These are phyloP conservation scores for Umbilicaria muhlenbergii DNA, from an alignment of 495 filamentous ascomycete species.

Conservation along the genomic window DNA sequence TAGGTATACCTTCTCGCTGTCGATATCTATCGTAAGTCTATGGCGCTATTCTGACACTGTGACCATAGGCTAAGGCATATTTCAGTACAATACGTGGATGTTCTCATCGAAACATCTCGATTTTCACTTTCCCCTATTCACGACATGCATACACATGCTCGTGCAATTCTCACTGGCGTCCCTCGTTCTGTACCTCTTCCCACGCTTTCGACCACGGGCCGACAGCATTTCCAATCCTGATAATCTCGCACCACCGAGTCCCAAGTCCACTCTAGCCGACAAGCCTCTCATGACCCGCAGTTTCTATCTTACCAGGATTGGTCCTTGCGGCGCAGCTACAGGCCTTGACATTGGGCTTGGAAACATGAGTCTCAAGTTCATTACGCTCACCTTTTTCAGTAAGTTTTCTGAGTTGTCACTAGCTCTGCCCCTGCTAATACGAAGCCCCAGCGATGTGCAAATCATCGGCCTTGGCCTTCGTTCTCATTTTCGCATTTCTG, in stretches of 20 bases:
- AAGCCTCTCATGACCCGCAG: conserved; percentile 74
- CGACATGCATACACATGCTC: conserved; percentile 87
- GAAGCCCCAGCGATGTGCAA: conserved; percentile 76
- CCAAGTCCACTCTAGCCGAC: conserved; percentile 32
- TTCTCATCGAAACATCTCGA: conserved; percentile 72
- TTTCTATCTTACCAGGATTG: conserved; percentile 87
- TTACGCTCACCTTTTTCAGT: conserved; percentile 94
- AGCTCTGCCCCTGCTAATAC: neutral
- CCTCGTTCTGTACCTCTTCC: conserved; percentile 67
- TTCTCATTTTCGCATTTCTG: conserved; percentile 87
- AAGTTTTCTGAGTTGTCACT: conserved; percentile 17
- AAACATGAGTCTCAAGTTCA: conserved; percentile 90
- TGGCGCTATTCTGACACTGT: neutral
- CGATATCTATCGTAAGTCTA: conserved; percentile 75
- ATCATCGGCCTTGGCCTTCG: conserved; percentile 88
- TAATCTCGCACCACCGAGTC: conserved; percentile 27
- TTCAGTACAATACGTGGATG: conserved; percentile 99
- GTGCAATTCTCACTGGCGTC: conserved; percentile 82
- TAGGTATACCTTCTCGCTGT: conserved; percentile 72
- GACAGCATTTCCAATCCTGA: conserved; percentile 25
- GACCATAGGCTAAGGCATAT: neutral
- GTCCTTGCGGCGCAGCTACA: conserved; percentile 84
- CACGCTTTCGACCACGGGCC: conserved; percentile 60
- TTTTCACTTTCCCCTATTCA: conserved; percentile 92
- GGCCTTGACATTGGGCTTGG: conserved; percentile 93